These are phyloP conservation scores for Amanita molliuscula DNA, from an alignment of 768 basidiomycete genomes.

Conservation along the genomic window DNA sequence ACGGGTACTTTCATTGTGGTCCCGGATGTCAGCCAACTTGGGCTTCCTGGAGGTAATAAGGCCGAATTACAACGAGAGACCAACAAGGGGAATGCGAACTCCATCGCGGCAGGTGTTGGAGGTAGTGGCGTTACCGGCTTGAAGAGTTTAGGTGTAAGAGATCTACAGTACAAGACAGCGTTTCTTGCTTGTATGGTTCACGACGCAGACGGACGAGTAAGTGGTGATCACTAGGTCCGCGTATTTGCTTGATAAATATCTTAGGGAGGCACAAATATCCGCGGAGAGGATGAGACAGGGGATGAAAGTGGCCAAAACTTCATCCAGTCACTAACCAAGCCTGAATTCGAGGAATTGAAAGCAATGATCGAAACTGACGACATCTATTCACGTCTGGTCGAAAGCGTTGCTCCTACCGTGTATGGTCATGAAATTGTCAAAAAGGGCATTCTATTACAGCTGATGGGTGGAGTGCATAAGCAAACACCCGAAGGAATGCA, in stretches of 20 bases:
- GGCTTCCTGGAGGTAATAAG: slow-evolving; percentile 87
- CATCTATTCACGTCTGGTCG: slow-evolving; percentile 89
- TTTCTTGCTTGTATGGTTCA: slow-evolving; percentile 98
- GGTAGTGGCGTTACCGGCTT: slow-evolving; percentile 85
- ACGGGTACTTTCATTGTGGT: slow-evolving; percentile 98
- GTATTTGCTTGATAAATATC: slow-evolving; percentile 5
- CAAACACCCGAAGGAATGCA: slow-evolving; percentile 94
- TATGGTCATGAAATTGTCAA: slow-evolving; percentile 99
- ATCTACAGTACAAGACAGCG: slow-evolving; percentile 96
- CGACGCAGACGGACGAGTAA: slow-evolving; percentile 78
- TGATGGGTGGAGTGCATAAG: slow-evolving; percentile 99
- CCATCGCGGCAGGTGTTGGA: slow-evolving; percentile 53
- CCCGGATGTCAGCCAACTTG: slow-evolving; percentile 94
- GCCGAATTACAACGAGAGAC: slow-evolving; percentile 87
- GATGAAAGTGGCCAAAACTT: slow-evolving; percentile 78
- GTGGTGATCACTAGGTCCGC: slow-evolving; percentile 17
- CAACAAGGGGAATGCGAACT: slow-evolving; percentile 48
- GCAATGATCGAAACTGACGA: slow-evolving; percentile 91
- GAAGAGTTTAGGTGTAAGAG: slow-evolving; percentile 89
- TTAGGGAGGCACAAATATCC: slow-evolving; percentile 77
- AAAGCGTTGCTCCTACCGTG: slow-evolving; percentile 94
- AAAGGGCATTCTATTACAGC: slow-evolving; percentile 89
- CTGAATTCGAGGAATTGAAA: slow-evolving; percentile 91
- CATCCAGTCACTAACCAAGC: slow-evolving; percentile 80
- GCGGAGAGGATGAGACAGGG: slow-evolving; percentile 78